These are phyloP conservation scores for Aspergillus oerlinghausenensis DNA, from an alignment of 2,329 filamentous ascomycete species.

Conservation along the genomic window DNA sequence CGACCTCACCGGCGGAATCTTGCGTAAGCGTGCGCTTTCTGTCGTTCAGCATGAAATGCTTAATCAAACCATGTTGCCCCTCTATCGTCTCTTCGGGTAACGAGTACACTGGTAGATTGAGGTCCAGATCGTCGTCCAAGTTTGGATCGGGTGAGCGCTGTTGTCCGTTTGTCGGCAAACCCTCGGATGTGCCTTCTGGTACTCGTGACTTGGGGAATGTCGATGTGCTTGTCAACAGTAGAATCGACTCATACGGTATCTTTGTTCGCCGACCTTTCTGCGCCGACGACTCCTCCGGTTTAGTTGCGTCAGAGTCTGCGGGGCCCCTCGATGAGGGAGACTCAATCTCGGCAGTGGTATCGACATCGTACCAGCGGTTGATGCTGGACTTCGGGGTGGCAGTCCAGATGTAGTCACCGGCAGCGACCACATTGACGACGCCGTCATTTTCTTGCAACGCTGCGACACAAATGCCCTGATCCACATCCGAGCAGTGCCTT, in stretches of 20 bases:
- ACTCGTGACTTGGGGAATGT: constrained; percentile 61
- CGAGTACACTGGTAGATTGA: constrained; percentile 61
- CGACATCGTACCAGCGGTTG: constrained; percentile 83
- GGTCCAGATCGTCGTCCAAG: constrained; percentile 44
- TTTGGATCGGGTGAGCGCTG: constrained; percentile 54
- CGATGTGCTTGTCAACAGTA: constrained; percentile 80
- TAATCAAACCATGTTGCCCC: constrained; percentile 91
- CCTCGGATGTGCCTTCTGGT: constrained; percentile 52
- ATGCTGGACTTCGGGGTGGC: constrained; percentile 87
- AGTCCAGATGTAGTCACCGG: constrained; percentile 79
- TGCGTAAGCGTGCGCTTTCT: constrained; percentile 82
- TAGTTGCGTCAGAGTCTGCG: constrained; percentile 38
- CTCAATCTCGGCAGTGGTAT: constrained; percentile 69
- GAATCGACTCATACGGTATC: constrained; percentile 71
- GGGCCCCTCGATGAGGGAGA: constrained; percentile 32
- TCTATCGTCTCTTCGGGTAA: constrained; percentile 79
- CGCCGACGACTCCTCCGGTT: constrained; percentile 10
- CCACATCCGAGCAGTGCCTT: constrained; percentile 67
- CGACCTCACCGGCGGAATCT: constrained; percentile 90
- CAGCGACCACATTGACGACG: constrained; percentile 54
- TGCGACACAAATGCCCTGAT: constrained; percentile 86
- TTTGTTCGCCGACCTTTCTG: constrained; percentile 42
- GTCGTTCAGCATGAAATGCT: constrained; percentile 88
- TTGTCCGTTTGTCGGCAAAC: constrained; percentile 46
- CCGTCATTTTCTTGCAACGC: constrained; percentile 85